These are phyloP conservation scores for Hypoxylon crocopeplum DNA, from an alignment of 495 filamentous ascomycete genomes.

Conservation along the genomic window DNA sequence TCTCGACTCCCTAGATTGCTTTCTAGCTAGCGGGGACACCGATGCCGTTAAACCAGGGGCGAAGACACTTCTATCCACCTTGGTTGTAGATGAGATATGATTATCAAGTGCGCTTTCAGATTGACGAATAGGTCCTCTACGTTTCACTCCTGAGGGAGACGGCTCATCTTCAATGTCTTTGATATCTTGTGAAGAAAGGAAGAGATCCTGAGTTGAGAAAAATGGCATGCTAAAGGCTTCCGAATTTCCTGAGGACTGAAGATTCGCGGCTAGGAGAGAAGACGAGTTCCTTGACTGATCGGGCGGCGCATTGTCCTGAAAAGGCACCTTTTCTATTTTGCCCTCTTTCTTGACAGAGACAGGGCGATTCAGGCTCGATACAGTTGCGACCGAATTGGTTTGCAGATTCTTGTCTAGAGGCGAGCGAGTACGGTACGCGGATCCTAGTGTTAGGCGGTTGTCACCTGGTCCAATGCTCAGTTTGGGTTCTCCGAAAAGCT, in stretches of 20 bases:
- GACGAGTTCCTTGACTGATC: not conserved
- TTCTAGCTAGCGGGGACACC: not conserved
- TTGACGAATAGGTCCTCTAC: not conserved
- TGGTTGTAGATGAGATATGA: constrained; percentile 17
- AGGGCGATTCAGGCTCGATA: not conserved
- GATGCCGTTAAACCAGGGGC: not conserved
- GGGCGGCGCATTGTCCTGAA: not conserved
- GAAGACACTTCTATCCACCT: constrained; percentile 16
- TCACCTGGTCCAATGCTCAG: not conserved
- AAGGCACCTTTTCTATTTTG: not conserved
- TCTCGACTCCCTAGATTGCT: not conserved
- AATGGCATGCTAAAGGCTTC: constrained; percentile 38
- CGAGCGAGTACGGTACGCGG: not conserved
- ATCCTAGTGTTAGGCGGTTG: not conserved
- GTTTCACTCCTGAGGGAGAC: constrained; percentile 23
- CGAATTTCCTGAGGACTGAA: constrained; percentile 2
- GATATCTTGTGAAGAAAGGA: constrained; percentile 56
- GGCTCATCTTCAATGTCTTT: constrained; percentile 48
- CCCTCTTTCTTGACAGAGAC: not conserved
- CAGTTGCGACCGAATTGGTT: not conserved
- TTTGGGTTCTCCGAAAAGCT: constrained; percentile 47
- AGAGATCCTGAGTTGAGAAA: constrained; percentile 54
- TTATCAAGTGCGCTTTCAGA: not conserved
- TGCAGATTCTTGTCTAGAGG: not conserved
- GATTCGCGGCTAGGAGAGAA: not conserved